A percentile compares a stretch with the other conserved stretches of the same genome.
phyloP scores from a whole-genome alignment of 495 filamentous ascomycete species.

The Viridothelium virens region DNA sequence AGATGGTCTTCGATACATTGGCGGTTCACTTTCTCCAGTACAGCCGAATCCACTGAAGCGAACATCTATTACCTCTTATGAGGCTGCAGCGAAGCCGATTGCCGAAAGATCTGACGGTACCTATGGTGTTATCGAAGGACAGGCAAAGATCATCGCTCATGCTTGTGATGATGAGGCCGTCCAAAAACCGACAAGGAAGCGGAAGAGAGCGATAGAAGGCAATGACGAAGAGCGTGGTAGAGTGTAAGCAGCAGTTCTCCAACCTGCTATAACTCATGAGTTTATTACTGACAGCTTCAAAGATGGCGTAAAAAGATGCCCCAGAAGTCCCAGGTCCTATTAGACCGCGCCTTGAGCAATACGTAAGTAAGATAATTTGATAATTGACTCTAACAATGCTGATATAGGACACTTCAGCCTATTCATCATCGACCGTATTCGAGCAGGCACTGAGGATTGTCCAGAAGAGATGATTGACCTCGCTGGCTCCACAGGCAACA shows the following conservation, averaged over 20 bases:
- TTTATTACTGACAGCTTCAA: not conserved
- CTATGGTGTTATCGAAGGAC: not conserved
- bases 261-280: not conserved
- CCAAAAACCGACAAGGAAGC: not conserved
- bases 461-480: conserved; percentile 56
- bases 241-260: not conserved
- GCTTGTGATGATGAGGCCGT: not conserved
- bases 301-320: conserved; percentile 9
- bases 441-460: conserved; percentile 35
- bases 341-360: not conserved
- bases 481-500: conserved; percentile 66
- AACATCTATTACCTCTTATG: not conserved
- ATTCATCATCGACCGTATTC: conserved; percentile 46
- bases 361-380: not conserved
- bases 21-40: not conserved
- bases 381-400: not conserved
- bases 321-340: not conserved
- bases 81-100: not conserved
- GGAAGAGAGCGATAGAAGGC: not conserved
- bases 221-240: not conserved
- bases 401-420: not conserved
- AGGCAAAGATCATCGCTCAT: not conserved
- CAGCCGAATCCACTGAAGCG: conserved; percentile 7
- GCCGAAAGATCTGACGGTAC: not conserved
- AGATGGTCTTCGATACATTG: not conserved